Conservation (phyloP, 805 yeast species). For the Pichia membranifaciens region DNA sequence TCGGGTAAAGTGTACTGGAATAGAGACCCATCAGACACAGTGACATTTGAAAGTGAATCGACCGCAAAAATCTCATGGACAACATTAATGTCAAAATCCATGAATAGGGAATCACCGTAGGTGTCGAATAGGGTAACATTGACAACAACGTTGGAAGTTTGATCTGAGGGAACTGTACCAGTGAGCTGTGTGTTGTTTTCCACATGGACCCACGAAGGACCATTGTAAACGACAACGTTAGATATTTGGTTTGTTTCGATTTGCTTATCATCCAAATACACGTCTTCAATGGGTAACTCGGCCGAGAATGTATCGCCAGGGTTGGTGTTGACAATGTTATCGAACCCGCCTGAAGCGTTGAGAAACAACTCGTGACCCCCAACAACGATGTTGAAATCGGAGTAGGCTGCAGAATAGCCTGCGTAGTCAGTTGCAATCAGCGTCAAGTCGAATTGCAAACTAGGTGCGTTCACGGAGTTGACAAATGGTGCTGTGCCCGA, state of each 20-base stretch:
- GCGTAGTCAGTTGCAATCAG: slow-evolving; percentile 73
- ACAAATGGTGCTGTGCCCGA: slow-evolving; percentile 86
- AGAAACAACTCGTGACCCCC: slow-evolving; percentile 87
- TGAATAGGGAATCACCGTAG: slow-evolving; percentile 52
- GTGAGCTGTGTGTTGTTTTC: slow-evolving; percentile 35
- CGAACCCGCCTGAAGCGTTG: slow-evolving; percentile 43
- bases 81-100: slow-evolving; percentile 53
- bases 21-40: slow-evolving; percentile 61
- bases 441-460: slow-evolving; percentile 59
- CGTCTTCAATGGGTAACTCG: slow-evolving; percentile 55
- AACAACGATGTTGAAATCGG: slow-evolving; percentile 64
- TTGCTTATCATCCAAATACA: slow-evolving; percentile 55
- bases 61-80: slow-evolving; percentile 52
- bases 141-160: slow-evolving; percentile 36
- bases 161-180: slow-evolving; percentile 53
- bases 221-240: slow-evolving; percentile 38
- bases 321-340: slow-evolving; percentile 53
- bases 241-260: slow-evolving; percentile 52
- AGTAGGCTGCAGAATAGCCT: slow-evolving; percentile 68
- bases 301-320: slow-evolving; percentile 48
- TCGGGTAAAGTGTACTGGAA: slow-evolving; percentile 52
- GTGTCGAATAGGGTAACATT: slow-evolving; percentile 53
- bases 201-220: slow-evolving; percentile 58
- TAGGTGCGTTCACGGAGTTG: slow-evolving; percentile 84
- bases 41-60: slow-evolving; percentile 45